Evolutionary conservation across 139 green algal species (phyloP).

Genomic region (Chloropicon primus): DNA sequence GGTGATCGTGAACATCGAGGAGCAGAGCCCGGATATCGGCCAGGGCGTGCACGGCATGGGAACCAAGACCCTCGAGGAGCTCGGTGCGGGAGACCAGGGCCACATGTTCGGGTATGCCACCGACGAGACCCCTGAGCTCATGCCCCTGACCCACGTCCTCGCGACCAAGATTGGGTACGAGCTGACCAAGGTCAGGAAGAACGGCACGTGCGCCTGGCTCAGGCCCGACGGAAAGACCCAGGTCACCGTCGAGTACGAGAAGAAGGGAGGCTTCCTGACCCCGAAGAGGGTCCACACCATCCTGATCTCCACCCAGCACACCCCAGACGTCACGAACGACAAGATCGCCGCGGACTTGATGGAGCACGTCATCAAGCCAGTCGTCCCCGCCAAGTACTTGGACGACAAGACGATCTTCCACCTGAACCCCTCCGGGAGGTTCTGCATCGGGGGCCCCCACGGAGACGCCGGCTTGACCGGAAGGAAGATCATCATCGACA

Average conservation of each 20-base stretch:
- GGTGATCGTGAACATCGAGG: conserved; percentile 93
- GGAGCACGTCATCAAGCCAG: conserved; percentile 98
- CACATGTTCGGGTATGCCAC: conserved; percentile 99
- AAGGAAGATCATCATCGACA: conserved; percentile 99
- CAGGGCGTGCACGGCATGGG: conserved; percentile 91
- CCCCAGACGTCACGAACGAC: conserved; percentile 86
- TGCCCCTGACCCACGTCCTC: conserved; percentile 97
- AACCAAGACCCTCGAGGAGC: conserved; percentile 96
- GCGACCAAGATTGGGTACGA: conserved; percentile 84
- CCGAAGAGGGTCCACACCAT: conserved; percentile 96
- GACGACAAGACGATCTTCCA: conserved; percentile 99
- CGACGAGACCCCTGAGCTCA: conserved; percentile 95
- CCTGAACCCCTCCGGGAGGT: conserved; percentile 93
- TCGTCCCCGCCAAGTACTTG: conserved; percentile 92
- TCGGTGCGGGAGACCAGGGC: conserved; percentile 96
- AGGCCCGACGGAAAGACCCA: conserved; percentile 98
- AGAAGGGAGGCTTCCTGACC: conserved; percentile 63
- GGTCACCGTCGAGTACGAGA: conserved; percentile 97
- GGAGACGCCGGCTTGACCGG: conserved; percentile 95
- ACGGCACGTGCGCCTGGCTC: conserved; percentile 83
- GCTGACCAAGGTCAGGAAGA: conserved; percentile 58
- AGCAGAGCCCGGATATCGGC: conserved; percentile 98
- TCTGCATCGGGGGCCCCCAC: conserved; percentile 94
- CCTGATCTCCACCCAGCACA: conserved; percentile 96
- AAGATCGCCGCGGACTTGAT: conserved; percentile 85